phyloP scores from a whole-genome alignment of 176 grass and related monocot species.

The Ananas comosus region DNA sequence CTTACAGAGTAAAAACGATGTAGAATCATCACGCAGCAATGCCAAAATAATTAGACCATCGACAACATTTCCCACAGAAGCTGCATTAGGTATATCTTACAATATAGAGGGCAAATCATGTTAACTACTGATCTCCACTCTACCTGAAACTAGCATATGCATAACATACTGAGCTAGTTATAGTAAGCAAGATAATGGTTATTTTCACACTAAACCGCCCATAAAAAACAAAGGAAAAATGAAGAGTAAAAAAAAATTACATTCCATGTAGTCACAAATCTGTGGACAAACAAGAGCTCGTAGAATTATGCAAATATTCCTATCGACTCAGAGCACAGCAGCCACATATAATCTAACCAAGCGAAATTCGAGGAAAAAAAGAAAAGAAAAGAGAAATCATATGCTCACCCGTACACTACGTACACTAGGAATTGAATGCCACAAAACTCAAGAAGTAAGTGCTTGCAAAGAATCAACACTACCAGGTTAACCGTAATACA shows the following conservation, averaged over 20 bases:
- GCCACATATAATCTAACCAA: slow-evolving; percentile 10
- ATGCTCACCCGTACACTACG: slow-evolving; percentile 9
- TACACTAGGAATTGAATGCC: slow-evolving; percentile 33
- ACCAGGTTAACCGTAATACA: slow-evolving; percentile 21
- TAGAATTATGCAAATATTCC: too few species aligned
- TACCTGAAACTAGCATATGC: not conserved
- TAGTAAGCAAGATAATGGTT: not conserved
- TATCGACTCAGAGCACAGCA: slow-evolving; percentile 7
- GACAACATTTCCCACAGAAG: not conserved
- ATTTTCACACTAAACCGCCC: not conserved
- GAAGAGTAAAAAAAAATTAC: too few species aligned
- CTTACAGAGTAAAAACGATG: too few species aligned
- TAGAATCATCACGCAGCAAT: too few species aligned
- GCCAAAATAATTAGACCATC: too few species aligned
- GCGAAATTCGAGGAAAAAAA: slow-evolving; percentile 20
- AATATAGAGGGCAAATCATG: not conserved
- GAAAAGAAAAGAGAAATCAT: slow-evolving; percentile 1
- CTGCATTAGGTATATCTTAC: not conserved
- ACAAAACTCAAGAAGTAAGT: slow-evolving; percentile 29
- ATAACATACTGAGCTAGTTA: not conserved
- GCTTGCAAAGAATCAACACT: slow-evolving; percentile 3
- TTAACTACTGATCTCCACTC: not conserved
- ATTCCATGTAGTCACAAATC: too few species aligned
- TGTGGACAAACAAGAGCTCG: too few species aligned
- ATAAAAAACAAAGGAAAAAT: too few species aligned